phyloP scores from a whole-genome alignment of 1,284 basidiomycete species.

The Rhodotorula glutinis region DNA sequence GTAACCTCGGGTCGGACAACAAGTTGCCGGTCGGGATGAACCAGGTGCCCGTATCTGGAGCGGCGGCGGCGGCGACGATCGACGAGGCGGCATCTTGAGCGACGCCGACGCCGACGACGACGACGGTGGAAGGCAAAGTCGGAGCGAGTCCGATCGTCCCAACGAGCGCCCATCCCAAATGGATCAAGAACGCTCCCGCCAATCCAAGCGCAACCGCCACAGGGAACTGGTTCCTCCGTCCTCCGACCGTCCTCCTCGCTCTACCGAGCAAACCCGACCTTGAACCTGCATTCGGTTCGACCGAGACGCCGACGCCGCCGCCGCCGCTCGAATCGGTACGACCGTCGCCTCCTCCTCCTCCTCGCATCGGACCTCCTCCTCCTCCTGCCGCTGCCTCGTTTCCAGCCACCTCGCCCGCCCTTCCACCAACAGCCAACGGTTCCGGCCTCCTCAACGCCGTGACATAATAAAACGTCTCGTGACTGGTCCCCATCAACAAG shows the following conservation, averaged over 20 bases:
- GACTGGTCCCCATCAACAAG: conserved; percentile 2
- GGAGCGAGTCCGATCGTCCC: conserved; percentile 40
- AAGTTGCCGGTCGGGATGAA: conserved; percentile 38
- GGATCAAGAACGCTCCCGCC: conserved; percentile 31
- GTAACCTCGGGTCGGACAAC: conserved; percentile 38
- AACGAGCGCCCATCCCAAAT: conserved; percentile 44
- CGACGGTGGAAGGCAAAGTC: neutral
- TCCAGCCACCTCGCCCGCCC: neutral
- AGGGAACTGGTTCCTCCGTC: conserved; percentile 43
- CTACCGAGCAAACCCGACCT: no score
- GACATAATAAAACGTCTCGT: conserved; percentile 38
- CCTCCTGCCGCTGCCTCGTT: neutral
- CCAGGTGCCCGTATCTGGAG: no score
- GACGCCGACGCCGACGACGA: no score
- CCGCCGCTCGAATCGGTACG: neutral
- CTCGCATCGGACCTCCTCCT: neutral
- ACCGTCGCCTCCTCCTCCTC: neutral
- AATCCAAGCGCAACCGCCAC: conserved; percentile 41
- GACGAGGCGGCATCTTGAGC: neutral
- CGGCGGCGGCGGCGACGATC: neutral
- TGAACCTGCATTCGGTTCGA: no score
- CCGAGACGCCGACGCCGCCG: neutral
- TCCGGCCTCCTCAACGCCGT: conserved; percentile 26
- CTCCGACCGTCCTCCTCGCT: neutral
- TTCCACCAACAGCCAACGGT: no score